These are phyloP conservation scores for Moricandia moricandioides DNA, from an alignment of 345 rosid species.

Conservation along the genomic window DNA sequence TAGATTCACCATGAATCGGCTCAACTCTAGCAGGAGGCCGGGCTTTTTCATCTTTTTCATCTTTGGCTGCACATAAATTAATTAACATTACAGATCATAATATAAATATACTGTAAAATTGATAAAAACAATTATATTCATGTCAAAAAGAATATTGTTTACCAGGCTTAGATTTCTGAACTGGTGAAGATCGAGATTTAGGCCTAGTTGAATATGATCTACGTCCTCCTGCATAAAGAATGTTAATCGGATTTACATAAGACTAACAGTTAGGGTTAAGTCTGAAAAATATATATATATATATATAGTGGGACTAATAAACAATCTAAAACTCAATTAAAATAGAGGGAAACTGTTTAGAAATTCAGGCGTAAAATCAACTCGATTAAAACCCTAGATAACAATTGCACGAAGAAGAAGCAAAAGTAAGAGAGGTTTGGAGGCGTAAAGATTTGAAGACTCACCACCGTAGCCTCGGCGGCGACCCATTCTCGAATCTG, in stretches of 20 bases:
- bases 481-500: constrained; percentile 16
- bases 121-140: background rate
- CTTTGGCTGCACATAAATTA: background rate
- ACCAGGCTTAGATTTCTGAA: background rate
- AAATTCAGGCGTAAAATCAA: background rate
- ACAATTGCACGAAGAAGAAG: background rate
- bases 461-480: background rate
- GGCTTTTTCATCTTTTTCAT: constrained; percentile 7
- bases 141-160: background rate
- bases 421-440: background rate
- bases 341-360: background rate
- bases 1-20: background rate
- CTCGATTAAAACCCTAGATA: background rate
- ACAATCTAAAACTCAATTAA: background rate
- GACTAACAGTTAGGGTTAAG: background rate
- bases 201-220: constrained; percentile 14
- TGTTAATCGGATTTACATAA: background rate
- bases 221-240: background rate
- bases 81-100: background rate
- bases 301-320: background rate
- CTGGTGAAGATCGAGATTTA: background rate
- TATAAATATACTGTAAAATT: background rate
- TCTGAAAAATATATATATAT: background rate
- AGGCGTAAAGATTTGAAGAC: background rate
- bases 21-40: constrained; percentile 7